Evolutionary conservation across 805 yeast species (phyloP), one percentile per base, ranked within the genome.

Genomic region (Nakazawaea wickerhamii): DNA sequence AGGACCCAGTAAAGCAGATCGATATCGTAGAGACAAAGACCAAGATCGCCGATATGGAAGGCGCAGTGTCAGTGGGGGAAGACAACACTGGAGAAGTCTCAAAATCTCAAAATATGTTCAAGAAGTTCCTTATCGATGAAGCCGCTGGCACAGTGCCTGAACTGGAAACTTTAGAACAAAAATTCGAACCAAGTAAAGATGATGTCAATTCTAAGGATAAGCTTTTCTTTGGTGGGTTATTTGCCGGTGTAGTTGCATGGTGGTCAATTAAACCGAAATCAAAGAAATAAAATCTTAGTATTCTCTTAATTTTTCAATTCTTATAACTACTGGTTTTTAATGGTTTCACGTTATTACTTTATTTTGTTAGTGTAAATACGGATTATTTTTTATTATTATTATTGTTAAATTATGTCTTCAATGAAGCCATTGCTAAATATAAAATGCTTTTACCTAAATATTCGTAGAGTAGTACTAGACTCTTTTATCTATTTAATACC

Each of bases 221-320:
- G 26, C 33, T 26, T 15, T 50, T 62, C 31, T 55, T 59, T 19
- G 54, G 58, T 5, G 50, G 43, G 11, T 11, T 51, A 3, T 58
- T 59, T 42, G 57, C 53, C 10, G 41, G 58, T 8, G 57, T 60
- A 5, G 38, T 54, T 18, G 61, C 58, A 4, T 62, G 67, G 67
- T 62, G 67, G 67, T 53, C 59, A 11, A 41, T 50, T 19, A 58
- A 55, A 35, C 49, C 49, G 34, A 46, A 46, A 18, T 37, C 45
- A 5, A 31, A 32, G 4, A 2, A 19, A 18, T 23, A 17, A 15
- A 5, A 1, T 10, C 7, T 17, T 18, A 1, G 17, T 8, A 17
- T 18, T 5, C n/a, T n/a, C n/a, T n/a, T n/a, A n/a, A n/a, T n/a
- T n/a, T n/a, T n/a, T n/a, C n/a, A n/a, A n/a, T n/a, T n/a, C n/a